A percentile compares a stretch with the other conserved stretches of the same genome.
Evolutionary conservation across 2,329 filamentous ascomycete species (phyloP).

Genomic region (Gaeumannomyces sp.): DNA sequence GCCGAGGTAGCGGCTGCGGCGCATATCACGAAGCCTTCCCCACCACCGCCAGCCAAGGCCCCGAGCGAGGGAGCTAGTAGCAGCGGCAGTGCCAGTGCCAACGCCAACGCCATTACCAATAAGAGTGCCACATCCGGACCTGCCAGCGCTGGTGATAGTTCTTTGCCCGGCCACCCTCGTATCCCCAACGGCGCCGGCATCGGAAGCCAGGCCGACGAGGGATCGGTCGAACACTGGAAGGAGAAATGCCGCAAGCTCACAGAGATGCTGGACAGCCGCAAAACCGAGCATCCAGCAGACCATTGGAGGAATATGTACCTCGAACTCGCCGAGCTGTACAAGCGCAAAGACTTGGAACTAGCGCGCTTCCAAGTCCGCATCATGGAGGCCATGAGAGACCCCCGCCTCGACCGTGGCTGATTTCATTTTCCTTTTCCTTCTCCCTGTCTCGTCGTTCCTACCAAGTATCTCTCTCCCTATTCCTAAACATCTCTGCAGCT

Average conservation of each 20-base stretch:
- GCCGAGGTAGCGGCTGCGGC: conserved; percentile 14
- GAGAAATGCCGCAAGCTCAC: conserved; percentile 51
- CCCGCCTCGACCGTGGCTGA: conserved; percentile 2
- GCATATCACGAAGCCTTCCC: conserved; percentile 4
- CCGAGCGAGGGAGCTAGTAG: conserved; percentile 10
- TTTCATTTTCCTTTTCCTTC: background rate
- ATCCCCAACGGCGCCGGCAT: background rate
- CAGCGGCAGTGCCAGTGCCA: conserved; percentile 16
- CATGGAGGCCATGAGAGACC: conserved; percentile 29
- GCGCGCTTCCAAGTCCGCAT: conserved; percentile 36
- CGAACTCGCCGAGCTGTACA: conserved; percentile 53
- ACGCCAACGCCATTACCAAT: background rate
- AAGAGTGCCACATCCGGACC: background rate
- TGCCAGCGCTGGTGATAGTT: background rate
- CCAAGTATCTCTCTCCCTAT: background rate
- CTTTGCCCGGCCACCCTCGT: conserved; percentile 12
- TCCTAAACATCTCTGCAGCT: too few relatives aligned
- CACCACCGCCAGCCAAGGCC: conserved; percentile 5
- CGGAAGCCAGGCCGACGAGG: conserved; percentile 12
- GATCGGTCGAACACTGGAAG: conserved; percentile 41
- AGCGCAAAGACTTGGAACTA: conserved; percentile 50
- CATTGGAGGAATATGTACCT: conserved; percentile 49
- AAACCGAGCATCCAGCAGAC: conserved; percentile 36
- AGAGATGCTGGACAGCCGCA: conserved; percentile 49
- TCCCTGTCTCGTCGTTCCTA: background rate